Evolutionary conservation across 106 monocot species (phyloP), one percentile per base, ranked within the genome.

Genomic region (Ottelia alismoides): DNA sequence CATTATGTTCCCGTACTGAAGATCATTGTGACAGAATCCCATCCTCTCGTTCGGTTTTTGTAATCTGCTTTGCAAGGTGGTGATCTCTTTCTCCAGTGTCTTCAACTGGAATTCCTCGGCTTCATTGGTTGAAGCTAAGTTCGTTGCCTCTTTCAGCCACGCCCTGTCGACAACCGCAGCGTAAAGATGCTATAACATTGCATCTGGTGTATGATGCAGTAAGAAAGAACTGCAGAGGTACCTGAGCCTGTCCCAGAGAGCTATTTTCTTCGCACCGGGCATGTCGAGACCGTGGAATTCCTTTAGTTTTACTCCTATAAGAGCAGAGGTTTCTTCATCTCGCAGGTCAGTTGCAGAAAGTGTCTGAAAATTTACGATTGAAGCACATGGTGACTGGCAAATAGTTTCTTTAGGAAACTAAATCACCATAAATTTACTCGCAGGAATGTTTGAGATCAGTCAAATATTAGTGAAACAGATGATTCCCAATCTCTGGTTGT

Each of bases 1-100:
- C 93, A 93, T 93, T 30, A 93, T 74, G 25, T 93, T 93, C 3
- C 93, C 93, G 70, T 87, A 93, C 55, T 93, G 93, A 47, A 93
- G 83, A 70, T 93, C 93, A 52, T 87, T 93, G 69, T 93, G 93
- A 54, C 93, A 93, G 58, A 93, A 93, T 20, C 87, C 87, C 30
- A 78, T 58, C 57, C 28, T 74, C 21, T 87, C 69, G 48, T 70
- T 65, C 30, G 65, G 68, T 0, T 28, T 31, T 11, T 67, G 67
- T 24, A 81, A 30, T 25, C 70, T 64, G 9, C 49, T 80, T 56
- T 87, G 80, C 57, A 87, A 67, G 44, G 27, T 20, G 17, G 55
- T 45, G 19, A 92, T 92, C 64, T 87, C 92, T 4, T 68, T 70
- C 19, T 63, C 83, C 27, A 93, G 20, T 12, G 22, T 45, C 44